Evolutionary conservation across 208 protist genomes (phyloP).

Genomic region (Leishmania guyanensis): DNA sequence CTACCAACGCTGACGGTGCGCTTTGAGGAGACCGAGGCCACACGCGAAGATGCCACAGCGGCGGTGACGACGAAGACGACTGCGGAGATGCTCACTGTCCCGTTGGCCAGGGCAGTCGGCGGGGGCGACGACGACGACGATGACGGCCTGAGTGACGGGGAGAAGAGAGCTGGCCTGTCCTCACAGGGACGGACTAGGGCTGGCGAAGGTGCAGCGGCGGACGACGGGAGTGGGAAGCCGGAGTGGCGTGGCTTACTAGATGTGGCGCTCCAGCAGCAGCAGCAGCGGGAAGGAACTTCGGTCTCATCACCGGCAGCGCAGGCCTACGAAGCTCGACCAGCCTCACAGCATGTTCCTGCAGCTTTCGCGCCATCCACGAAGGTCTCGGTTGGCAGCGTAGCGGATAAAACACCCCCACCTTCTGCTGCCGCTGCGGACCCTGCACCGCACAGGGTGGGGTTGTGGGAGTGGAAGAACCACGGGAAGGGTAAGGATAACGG

Average conservation of each 20-base stretch:
- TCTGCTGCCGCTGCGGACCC: background rate
- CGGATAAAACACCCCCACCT: background rate
- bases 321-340: constrained; percentile 2
- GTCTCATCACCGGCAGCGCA: background rate
- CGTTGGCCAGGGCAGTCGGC: constrained; percentile 10
- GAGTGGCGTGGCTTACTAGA: constrained; percentile 44
- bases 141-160: constrained; percentile 4
- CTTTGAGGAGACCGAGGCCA: constrained; percentile 29
- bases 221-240: constrained; percentile 5
- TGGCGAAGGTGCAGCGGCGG: background rate
- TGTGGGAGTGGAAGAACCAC: constrained; percentile 68
- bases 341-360: background rate
- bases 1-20: constrained; percentile 58
- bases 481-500: constrained; percentile 39
- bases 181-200: background rate
- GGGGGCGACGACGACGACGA: constrained; percentile 16
- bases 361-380: constrained; percentile 6
- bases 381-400: constrained; percentile 14
- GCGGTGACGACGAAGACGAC: constrained; percentile 36
- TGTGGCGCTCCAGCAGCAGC: constrained; percentile 36
- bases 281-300: background rate
- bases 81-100: constrained; percentile 58
- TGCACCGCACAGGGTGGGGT: constrained; percentile 17
- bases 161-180: background rate
- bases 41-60: constrained; percentile 16